A percentile compares a stretch with the other conserved stretches of the same genome.
Evolutionary conservation across 257 asterid species (phyloP).

Genomic region (Solanum medicagineum): DNA sequence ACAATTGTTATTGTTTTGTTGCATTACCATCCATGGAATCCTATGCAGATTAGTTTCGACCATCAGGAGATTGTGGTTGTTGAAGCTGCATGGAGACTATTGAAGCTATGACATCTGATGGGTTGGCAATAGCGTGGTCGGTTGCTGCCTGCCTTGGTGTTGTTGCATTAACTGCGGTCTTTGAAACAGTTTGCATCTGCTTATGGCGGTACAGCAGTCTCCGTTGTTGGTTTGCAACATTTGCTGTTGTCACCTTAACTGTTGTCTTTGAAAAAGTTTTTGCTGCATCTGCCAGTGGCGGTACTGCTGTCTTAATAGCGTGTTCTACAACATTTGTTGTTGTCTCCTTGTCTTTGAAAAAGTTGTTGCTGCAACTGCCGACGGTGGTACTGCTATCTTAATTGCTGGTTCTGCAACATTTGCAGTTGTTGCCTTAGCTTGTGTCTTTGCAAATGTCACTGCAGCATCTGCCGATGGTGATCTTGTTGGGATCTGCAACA

Average conservation of each 20-base stretch:
- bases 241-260: no score
- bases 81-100: background rate
- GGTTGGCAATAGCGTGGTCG: slow-evolving; percentile 26
- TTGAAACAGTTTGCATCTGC: slow-evolving; percentile 30
- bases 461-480: slow-evolving; percentile 7
- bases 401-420: background rate
- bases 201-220: background rate
- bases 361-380: no score
- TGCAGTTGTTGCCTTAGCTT: slow-evolving; percentile 52
- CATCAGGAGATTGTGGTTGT: background rate
- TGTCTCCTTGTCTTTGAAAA: no score
- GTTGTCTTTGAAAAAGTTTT: no score
- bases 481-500: slow-evolving; percentile 1
- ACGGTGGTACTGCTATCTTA: no score
- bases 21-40: background rate
- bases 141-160: slow-evolving; percentile 47
- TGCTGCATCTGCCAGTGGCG: background rate
- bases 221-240: background rate
- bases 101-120: slow-evolving; percentile 54
- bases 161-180: slow-evolving; percentile 61
- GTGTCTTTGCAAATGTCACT: slow-evolving; percentile 46
- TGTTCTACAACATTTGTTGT: background rate
- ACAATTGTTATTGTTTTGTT: background rate
- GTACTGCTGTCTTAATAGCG: background rate
- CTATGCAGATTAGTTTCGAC: background rate